A percentile compares a stretch with the other conserved stretches of the same genome.
These are phyloP conservation scores for Leccinum barrowsii DNA, from an alignment of 768 basidiomycete species.

Conservation along the genomic window DNA sequence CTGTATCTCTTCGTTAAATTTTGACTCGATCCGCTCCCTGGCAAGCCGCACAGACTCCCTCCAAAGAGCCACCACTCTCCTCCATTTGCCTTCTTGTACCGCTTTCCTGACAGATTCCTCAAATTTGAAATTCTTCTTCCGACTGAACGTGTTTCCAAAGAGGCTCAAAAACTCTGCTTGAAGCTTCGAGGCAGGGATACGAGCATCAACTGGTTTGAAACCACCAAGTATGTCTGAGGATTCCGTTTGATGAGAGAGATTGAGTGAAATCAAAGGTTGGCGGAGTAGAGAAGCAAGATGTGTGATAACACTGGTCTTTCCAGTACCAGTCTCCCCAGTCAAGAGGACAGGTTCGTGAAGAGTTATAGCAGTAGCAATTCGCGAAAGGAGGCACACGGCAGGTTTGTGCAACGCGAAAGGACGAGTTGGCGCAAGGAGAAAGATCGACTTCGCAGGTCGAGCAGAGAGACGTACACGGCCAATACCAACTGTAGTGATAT, in stretches of 20 bases:
- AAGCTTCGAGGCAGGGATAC: slow-evolving; percentile 66
- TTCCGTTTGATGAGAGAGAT: slow-evolving; percentile 95
- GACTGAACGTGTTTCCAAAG: slow-evolving; percentile 85
- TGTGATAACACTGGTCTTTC: slow-evolving; percentile 91
- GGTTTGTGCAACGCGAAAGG: slow-evolving; percentile 91
- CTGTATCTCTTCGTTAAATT: slow-evolving; percentile 26
- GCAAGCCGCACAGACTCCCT: slow-evolving; percentile 70
- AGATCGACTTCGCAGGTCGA: slow-evolving; percentile 34
- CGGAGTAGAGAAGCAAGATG: slow-evolving; percentile 79
- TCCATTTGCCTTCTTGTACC: slow-evolving; percentile 82
- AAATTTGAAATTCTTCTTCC: slow-evolving; percentile 84
- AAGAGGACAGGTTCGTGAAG: slow-evolving; percentile 82
- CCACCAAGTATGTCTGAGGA: slow-evolving; percentile 92
- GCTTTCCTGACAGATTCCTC: slow-evolving; percentile 80
- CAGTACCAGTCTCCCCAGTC: slow-evolving; percentile 98
- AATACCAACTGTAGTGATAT: slow-evolving; percentile 51
- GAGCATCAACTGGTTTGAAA: slow-evolving; percentile 92
- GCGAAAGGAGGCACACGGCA: slow-evolving; percentile 72
- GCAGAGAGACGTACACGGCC: slow-evolving; percentile 62
- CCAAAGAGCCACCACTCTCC: slow-evolving; percentile 79
- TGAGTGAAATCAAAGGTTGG: slow-evolving; percentile 79
- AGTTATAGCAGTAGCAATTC: slow-evolving; percentile 70
- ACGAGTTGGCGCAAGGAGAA: slow-evolving; percentile 35
- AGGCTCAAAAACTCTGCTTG: slow-evolving; percentile 74
- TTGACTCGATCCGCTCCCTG: slow-evolving; percentile 53